These are phyloP conservation scores for Dryas integrifolia DNA, from an alignment of 331 rosid genomes.

Conservation along the genomic window DNA sequence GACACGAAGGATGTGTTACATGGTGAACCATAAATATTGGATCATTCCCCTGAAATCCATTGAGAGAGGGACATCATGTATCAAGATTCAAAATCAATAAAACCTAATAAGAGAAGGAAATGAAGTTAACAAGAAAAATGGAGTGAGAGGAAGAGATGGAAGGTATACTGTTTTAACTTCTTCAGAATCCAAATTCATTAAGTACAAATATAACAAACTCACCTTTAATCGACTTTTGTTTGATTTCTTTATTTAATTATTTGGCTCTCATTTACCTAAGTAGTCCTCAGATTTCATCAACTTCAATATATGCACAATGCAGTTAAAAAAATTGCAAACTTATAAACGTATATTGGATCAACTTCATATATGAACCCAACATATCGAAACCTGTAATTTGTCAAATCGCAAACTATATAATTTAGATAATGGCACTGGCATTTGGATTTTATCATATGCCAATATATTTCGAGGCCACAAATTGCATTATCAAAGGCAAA, in stretches of 20 bases:
- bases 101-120: not conserved
- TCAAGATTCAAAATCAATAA: not conserved
- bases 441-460: no score
- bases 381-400: no score
- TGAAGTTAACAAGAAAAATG: not conserved
- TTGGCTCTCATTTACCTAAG: not conserved
- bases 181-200: not conserved
- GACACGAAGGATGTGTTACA: conserved; percentile 4
- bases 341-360: not conserved
- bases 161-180: not conserved
- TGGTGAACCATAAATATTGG: conserved; percentile 14
- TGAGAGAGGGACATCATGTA: not conserved
- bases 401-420: no score
- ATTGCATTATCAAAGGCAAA: no score
- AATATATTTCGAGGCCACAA: no score
- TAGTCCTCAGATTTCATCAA: not conserved
- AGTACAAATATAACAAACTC: not conserved
- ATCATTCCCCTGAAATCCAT: not conserved
- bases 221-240: not conserved
- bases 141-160: not conserved
- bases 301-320: conserved; percentile 9
- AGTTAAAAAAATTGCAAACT: not conserved
- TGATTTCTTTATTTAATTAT: not conserved
- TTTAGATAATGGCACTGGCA: no score
- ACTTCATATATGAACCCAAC: not conserved